Base-by-base conservation (phyloP, 2,329 filamentous ascomycete genomes). In the Arthrobotrys musiformis region DNA sequence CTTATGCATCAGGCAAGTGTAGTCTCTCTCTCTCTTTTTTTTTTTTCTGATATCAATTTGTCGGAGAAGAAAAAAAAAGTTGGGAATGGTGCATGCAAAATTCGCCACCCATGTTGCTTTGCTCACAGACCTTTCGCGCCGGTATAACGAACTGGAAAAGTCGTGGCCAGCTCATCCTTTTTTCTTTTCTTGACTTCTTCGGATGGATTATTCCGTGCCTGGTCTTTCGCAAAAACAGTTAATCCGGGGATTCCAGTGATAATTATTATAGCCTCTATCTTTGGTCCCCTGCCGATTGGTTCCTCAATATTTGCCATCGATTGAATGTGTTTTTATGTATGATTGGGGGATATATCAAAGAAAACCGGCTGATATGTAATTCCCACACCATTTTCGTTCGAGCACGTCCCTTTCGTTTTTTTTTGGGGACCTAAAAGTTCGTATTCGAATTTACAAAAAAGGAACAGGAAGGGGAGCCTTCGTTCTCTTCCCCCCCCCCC, bases 201-300 rank as follows among this genome's bases (percentile, higher is more conserved):
- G 73, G 73, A 61, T 77, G 63, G 48, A 77, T 66, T 70, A 37
- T 77, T 70, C 73, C 73, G 73, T 52, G 60, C 60, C n/a, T n/a
- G n/a, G n/a, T n/a, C 9, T 19, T 67, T 69, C 73, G 73, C 73
- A 77, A 70, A 77, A 77, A 77, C 73, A 52, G 73, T 77, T 77
- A 70, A 77, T 77, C 73, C 73, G 73, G 22, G 9, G 13, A 40
- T 58, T 33, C 35, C 15, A 40, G n/a, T 22, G 40, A 17, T 37
- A n/a, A 15, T n/a, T 28, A 22, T 60, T 40, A 40, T 56, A 48
- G 35, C 61, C 54, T 42, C n/a, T n/a, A n/a, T n/a, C n/a, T n/a
- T n/a, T n/a, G 30, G 28, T 60, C 13, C 69, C 48, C 37, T 66
- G 58, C 40, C 24, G 17, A 40, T 50, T n/a, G n/a, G n/a, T 30